Base-by-base conservation (phyloP, 2,329 filamentous ascomycete genomes). In the Aspergillus ustus region DNA sequence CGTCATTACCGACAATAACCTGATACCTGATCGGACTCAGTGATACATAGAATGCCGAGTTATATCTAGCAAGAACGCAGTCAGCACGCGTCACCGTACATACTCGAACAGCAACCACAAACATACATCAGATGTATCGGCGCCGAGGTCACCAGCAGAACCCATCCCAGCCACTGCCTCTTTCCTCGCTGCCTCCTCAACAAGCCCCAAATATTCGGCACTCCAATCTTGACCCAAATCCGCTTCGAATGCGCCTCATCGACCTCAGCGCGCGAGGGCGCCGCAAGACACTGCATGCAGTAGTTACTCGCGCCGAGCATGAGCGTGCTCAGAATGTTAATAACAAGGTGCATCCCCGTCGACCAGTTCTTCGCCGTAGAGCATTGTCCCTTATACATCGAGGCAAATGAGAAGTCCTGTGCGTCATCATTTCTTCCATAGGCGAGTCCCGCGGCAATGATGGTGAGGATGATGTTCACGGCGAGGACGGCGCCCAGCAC, bases 211-310 rank as follows among this genome's bases (percentile, higher is more conserved):
- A 60, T 56, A 56, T 56, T 50, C 7, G 58, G 58, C 8, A 60
- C 44, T 0, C 84, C 82, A 49, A 84, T 79, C 37, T 81, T 78
- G 1, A 84, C 68, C 77, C 78, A 81, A 17, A 66, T 71, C 1
- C 74, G 70, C 51, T 68, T 64, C 0, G 63, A 53, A 70, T 87
- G 84, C 0, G 82, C 82, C 15, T 63, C 65, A 52, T 86, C 80
- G 11, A 86, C 69, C 45, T 86, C 82, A 8, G 67, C 61, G 25
- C 84, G 72, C 0, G 81, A 85, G 0, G 84, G 84, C 0, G 83
- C 78, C 13, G 72, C 78, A 13, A 87, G 69, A 20, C 80, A 75
- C 62, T 86, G 84, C 81, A 85, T 84, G 59, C 76, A 79, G 61
- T 82, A 84, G 66, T 83, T 84, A 44, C 79, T 81, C 4, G 80